Percentiles rank a stretch among this genome's conserved stretches.
These are phyloP conservation scores for Sclerotinia subarctica DNA, from an alignment of 2,329 filamentous ascomycete genomes.

Conservation along the genomic window DNA sequence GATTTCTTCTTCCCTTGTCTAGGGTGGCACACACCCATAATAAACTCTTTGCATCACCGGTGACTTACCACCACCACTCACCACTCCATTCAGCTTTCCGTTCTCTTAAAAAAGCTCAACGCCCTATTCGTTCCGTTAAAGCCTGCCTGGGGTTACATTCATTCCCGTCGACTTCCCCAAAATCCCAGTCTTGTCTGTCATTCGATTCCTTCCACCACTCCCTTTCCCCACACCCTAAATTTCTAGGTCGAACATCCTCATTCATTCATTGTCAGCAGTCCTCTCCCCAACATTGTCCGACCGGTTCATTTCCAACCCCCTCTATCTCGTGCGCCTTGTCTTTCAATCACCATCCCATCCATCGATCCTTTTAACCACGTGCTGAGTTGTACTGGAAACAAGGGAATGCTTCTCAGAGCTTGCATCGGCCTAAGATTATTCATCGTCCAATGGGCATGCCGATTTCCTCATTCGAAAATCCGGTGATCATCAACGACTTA, in stretches of 20 bases:
- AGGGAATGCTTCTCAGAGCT: conserved; percentile 31
- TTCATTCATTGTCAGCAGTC: conserved; percentile 13
- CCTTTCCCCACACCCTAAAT: conserved; percentile 21
- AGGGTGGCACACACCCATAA: background rate
- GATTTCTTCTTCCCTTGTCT: conserved; percentile 10
- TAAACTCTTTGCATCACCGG: conserved; percentile 1
- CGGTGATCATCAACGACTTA: conserved; percentile 33
- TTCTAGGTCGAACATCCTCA: conserved; percentile 14
- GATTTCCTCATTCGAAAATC: conserved; percentile 28
- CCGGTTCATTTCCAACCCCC: background rate
- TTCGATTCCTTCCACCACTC: conserved; percentile 17
- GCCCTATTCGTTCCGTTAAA: conserved; percentile 11
- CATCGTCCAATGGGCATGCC: conserved; percentile 36
- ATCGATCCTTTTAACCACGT: conserved; percentile 1
- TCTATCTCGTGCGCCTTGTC: background rate
- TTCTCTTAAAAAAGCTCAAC: background rate
- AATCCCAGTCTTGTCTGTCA: conserved; percentile 6
- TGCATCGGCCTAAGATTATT: conserved; percentile 26
- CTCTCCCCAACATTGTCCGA: background rate
- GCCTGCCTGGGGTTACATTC: conserved; percentile 17
- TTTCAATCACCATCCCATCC: background rate
- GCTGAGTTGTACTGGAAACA: conserved; percentile 9
- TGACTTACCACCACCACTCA: background rate
- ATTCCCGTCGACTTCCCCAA: background rate
- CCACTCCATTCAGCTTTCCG: conserved; percentile 3